Evolutionary conservation across 2,329 filamentous ascomycete genomes (phyloP).

Genomic region (Exophiala oligosperma): DNA sequence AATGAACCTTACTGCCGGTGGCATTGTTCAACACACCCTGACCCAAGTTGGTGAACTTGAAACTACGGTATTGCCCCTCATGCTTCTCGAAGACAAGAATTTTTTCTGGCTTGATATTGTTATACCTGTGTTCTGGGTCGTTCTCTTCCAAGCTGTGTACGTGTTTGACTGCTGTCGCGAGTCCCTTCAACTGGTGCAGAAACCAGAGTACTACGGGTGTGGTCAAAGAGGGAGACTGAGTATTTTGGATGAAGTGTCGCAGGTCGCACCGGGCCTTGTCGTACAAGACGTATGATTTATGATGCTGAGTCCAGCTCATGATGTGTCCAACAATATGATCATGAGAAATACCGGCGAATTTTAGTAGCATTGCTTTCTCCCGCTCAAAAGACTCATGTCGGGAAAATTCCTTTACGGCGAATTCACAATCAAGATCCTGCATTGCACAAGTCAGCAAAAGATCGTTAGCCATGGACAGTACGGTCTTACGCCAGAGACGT

Average conservation of each 20-base stretch:
- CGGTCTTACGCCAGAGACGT: not conserved
- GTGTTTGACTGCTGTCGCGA: conserved; percentile 8
- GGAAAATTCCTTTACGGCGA: not conserved
- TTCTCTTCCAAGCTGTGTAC: conserved; percentile 11
- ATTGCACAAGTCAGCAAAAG: too few relatives aligned
- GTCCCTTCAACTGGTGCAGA: conserved; percentile 9
- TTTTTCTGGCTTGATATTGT: conserved; percentile 34
- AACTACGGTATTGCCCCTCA: not conserved
- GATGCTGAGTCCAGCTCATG: conserved; percentile 21
- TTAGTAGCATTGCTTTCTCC: conserved; percentile 2
- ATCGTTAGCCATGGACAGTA: too few relatives aligned
- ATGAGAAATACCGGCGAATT: conserved; percentile 13
- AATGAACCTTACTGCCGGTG: conserved; percentile 10
- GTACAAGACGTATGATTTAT: conserved; percentile 30
- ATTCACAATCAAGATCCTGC: not conserved
- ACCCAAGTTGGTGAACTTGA: conserved; percentile 30
- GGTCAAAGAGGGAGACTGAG: not conserved
- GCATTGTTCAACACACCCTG: conserved; percentile 19
- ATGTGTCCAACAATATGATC: conserved; percentile 30
- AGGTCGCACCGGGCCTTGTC: conserved; percentile 31
- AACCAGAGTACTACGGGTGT: conserved; percentile 5
- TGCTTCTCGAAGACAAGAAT: conserved; percentile 28
- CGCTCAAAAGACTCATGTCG: not conserved
- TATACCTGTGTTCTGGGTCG: conserved; percentile 19
- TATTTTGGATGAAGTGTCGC: not conserved